phyloP scores from a whole-genome alignment of 106 monocot species.

The Dendrobium huoshanense region DNA sequence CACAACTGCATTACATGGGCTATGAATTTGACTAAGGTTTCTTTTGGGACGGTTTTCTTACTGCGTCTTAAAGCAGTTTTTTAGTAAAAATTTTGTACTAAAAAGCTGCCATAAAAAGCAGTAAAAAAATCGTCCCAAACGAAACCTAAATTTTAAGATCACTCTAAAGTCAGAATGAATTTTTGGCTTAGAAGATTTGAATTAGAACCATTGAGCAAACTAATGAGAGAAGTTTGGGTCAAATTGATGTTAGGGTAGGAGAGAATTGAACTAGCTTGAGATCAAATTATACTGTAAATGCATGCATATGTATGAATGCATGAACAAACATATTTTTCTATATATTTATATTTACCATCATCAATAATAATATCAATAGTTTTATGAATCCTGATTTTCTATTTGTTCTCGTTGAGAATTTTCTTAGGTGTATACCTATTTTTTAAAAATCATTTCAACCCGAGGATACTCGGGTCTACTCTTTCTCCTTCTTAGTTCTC shows the following conservation, averaged over 20 bases:
- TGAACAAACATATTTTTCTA: neutral
- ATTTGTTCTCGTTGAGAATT: neutral
- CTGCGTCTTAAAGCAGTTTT: too few relatives aligned
- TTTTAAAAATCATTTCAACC: neutral
- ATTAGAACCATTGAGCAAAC: neutral
- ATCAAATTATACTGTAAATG: neutral
- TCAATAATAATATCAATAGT: too few relatives aligned
- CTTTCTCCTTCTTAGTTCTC: too few relatives aligned
- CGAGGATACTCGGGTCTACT: too few relatives aligned
- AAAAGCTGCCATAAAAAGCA: too few relatives aligned
- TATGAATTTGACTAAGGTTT: neutral
- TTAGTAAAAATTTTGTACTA: too few relatives aligned
- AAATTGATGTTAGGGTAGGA: neutral
- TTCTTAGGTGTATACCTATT: neutral
- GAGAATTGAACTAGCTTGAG: neutral
- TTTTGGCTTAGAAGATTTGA: neutral
- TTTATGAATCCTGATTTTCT: neutral
- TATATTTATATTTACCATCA: neutral
- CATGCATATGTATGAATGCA: neutral
- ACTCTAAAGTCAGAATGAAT: neutral
- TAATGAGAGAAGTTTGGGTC: neutral
- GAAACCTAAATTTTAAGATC: neutral
- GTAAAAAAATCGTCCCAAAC: too few relatives aligned
- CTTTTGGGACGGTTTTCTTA: too few relatives aligned
- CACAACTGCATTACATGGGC: neutral